Percentiles rank a stretch among this genome's conserved stretches.
Conservation (phyloP, 73 alveolate genomes). For the Symbiodinium natans region DNA sequence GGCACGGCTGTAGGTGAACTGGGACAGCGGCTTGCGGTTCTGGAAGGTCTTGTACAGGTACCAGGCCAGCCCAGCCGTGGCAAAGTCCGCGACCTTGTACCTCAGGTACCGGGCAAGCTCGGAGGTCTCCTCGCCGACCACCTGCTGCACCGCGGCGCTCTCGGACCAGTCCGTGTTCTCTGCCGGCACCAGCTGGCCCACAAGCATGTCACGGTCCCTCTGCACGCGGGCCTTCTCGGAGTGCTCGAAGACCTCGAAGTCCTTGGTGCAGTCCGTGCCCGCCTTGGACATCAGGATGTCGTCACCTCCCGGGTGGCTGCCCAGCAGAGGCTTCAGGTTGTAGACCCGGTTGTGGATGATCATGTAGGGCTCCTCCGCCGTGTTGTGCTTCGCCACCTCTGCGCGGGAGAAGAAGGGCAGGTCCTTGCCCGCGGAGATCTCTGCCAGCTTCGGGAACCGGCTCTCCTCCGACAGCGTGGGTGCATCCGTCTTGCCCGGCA, state of each 20-base stretch:
- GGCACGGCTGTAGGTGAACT: constrained; percentile 90
- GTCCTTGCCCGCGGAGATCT: constrained; percentile 73
- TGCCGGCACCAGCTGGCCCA: constrained; percentile 85
- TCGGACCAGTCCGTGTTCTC: constrained; percentile 88
- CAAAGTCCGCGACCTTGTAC: constrained; percentile 73
- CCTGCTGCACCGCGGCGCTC: constrained; percentile 50
- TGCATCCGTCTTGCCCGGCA: constrained; percentile 85
- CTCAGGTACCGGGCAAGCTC: constrained; percentile 74
- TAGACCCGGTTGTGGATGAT: constrained; percentile 92
- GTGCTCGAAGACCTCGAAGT: constrained; percentile 88
- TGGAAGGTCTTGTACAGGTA: constrained; percentile 62
- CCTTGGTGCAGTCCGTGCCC: constrained; percentile 80
- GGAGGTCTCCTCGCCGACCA: constrained; percentile 75
- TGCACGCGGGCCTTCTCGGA: constrained; percentile 84
- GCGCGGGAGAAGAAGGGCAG: constrained; percentile 92
- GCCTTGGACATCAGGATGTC: constrained; percentile 87
- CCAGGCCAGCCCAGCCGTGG: constrained; percentile 52
- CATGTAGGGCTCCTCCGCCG: constrained; percentile 85
- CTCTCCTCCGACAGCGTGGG: constrained; percentile 82
- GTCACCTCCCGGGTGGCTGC: constrained; percentile 90
- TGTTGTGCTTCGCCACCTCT: constrained; percentile 91
- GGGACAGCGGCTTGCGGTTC: constrained; percentile 78
- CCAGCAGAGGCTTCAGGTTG: constrained; percentile 80
- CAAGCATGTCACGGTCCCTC: constrained; percentile 74
- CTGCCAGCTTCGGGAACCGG: constrained; percentile 82